Conservation (phyloP, 352 stramenopile genomes). For the Pythium dissimile region DNA sequence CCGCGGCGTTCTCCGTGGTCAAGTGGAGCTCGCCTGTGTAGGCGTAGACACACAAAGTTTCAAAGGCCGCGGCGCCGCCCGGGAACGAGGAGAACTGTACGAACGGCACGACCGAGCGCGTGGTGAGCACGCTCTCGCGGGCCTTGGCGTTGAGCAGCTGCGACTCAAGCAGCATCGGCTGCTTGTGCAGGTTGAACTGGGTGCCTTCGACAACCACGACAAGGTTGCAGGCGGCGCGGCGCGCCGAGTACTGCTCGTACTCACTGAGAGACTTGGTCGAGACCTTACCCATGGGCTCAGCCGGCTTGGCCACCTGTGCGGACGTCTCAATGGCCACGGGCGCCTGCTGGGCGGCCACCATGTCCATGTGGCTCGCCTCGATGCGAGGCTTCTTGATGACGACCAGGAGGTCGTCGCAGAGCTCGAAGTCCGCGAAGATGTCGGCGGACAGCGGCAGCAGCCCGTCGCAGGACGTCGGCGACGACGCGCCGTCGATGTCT, state of each 20-base stretch:
- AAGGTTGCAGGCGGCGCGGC: conserved; percentile 49
- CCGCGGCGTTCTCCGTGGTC: conserved; percentile 24
- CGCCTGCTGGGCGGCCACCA: background rate
- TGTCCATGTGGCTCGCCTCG: background rate
- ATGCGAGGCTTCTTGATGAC: conserved; percentile 17
- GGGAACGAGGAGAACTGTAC: conserved; percentile 47
- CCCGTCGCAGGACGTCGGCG: conserved; percentile 18
- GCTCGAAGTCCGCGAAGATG: conserved; percentile 15
- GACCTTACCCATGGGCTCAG: background rate
- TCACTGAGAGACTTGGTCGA: conserved; percentile 42
- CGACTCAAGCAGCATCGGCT: conserved; percentile 58
- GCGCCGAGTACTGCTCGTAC: conserved; percentile 43
- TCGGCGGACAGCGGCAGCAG: conserved; percentile 16
- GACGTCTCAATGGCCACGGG: no score
- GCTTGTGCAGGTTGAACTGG: conserved; percentile 75
- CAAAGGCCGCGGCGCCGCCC: conserved; percentile 53
- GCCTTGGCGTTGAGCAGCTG: conserved; percentile 38
- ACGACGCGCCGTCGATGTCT: conserved; percentile 6
- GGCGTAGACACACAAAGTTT: conserved; percentile 62
- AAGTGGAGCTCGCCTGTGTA: conserved; percentile 56
- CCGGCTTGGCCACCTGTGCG: background rate
- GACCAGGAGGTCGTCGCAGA: conserved; percentile 18
- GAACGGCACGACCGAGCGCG: conserved; percentile 27
- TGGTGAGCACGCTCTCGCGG: conserved; percentile 22
- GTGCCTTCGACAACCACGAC: conserved; percentile 53